These are phyloP conservation scores for Linum usitatissimum DNA, from an alignment of 345 rosid species.

Conservation along the genomic window DNA sequence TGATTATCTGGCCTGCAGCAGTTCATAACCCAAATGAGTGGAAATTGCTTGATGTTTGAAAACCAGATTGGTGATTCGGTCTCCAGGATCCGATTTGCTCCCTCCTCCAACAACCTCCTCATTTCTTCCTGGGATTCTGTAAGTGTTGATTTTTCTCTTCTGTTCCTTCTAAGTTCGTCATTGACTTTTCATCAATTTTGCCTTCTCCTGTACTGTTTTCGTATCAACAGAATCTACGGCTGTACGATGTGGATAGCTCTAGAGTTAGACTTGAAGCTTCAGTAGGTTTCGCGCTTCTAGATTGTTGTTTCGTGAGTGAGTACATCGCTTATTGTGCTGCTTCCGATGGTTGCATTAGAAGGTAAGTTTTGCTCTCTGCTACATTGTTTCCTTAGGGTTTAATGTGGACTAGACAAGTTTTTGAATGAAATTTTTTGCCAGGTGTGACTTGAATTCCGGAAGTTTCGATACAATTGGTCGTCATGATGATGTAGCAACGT, in stretches of 20 bases:
- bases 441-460: slow-evolving; percentile 61
- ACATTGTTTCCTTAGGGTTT: background rate
- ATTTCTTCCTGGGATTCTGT: slow-evolving; percentile 85
- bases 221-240: slow-evolving; percentile 41
- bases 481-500: slow-evolving; percentile 64
- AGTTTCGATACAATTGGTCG: slow-evolving; percentile 36
- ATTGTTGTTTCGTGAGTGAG: slow-evolving; percentile 66
- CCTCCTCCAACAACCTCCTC: slow-evolving; percentile 63
- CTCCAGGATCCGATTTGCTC: slow-evolving; percentile 66
- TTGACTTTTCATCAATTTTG: background rate
- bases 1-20: background rate
- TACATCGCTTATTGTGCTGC: slow-evolving; percentile 42
- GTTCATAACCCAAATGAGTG: background rate
- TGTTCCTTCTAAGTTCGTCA: background rate
- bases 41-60: slow-evolving; percentile 24
- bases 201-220: background rate
- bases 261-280: slow-evolving; percentile 39
- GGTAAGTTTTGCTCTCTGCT: slow-evolving; percentile 27
- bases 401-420: background rate
- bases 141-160: slow-evolving; percentile 18
- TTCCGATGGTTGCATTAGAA: slow-evolving; percentile 65
- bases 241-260: slow-evolving; percentile 62
- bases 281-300: slow-evolving; percentile 53
- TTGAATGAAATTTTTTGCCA: slow-evolving; percentile 11
- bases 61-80: slow-evolving; percentile 52